Conservation (phyloP, 768 basidiomycete genomes). For the Kwoniella heveanensis region DNA sequence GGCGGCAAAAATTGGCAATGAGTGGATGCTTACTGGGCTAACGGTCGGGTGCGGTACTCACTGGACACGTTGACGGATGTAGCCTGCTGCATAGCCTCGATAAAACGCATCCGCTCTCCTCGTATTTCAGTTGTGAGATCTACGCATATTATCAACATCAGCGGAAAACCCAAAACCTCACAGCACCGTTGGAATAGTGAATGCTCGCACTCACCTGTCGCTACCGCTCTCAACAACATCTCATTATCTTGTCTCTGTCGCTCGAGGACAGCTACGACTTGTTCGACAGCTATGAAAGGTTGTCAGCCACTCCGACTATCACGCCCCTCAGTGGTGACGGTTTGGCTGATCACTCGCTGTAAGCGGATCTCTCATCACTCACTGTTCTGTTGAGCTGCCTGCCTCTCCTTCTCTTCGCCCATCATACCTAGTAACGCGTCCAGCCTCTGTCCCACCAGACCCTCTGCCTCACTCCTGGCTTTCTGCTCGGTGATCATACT, state of each 20-base stretch:
- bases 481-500: constrained; percentile 57
- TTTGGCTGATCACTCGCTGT: too few species aligned
- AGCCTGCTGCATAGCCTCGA: constrained; percentile 93
- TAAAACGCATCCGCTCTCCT: constrained; percentile 80
- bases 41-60: constrained; percentile 54
- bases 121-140: constrained; percentile 81
- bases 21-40: too few species aligned
- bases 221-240: constrained; percentile 66
- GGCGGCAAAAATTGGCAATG: too few species aligned
- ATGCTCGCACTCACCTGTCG: constrained; percentile 65
- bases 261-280: constrained; percentile 61
- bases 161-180: too few species aligned
- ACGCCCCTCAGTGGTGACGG: too few species aligned
- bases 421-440: constrained; percentile 50
- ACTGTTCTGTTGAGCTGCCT: constrained; percentile 43
- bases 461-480: constrained; percentile 61
- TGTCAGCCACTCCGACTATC: too few species aligned
- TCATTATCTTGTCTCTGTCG: constrained; percentile 75
- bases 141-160: constrained; percentile 46
- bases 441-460: constrained; percentile 59
- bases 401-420: constrained; percentile 53
- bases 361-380: too few species aligned
- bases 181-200: too few species aligned
- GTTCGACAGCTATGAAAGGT: constrained; percentile 43
- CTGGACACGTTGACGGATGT: constrained; percentile 83